Percentiles rank a stretch among this genome's conserved stretches.
Evolutionary conservation across 768 basidiomycete genomes (phyloP).

Genomic region (Kwoniella pini): DNA sequence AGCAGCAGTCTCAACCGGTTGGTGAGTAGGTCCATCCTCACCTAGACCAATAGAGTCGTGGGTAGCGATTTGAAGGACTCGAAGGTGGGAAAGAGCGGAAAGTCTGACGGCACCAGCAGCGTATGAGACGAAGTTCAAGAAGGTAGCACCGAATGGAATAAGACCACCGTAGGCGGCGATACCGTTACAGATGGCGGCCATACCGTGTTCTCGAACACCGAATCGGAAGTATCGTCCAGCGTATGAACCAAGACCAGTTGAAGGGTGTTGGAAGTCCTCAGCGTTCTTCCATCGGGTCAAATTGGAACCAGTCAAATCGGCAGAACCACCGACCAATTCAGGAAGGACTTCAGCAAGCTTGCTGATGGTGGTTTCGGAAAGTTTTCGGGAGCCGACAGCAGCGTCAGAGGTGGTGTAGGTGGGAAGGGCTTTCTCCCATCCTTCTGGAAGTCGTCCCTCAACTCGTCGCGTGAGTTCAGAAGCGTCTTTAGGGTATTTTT

Average conservation of each 20-base stretch:
- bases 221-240: conserved; percentile 88
- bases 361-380: conserved; percentile 84
- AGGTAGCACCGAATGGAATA: conserved; percentile 87
- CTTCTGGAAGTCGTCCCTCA: conserved; percentile 74
- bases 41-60: conserved; percentile 83
- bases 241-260: conserved; percentile 79
- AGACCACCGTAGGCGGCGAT: conserved; percentile 85
- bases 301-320: conserved; percentile 89
- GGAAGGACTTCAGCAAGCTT: conserved; percentile 73
- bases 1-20: conserved; percentile 85
- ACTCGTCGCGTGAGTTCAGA: conserved; percentile 84
- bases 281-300: conserved; percentile 65
- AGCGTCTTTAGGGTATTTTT: conserved; percentile 80
- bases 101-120: conserved; percentile 89
- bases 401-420: conserved; percentile 79
- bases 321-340: conserved; percentile 81
- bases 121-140: conserved; percentile 93
- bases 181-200: conserved; percentile 95
- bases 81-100: conserved; percentile 82
- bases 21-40: conserved; percentile 95
- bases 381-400: conserved; percentile 87
- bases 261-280: conserved; percentile 87
- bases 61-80: conserved; percentile 93
- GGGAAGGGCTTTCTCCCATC: conserved; percentile 83
- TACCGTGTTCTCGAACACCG: conserved; percentile 96